Evolutionary conservation across 2,329 filamentous ascomycete genomes (phyloP).

Genomic region (Hypomyces perniciosus): DNA sequence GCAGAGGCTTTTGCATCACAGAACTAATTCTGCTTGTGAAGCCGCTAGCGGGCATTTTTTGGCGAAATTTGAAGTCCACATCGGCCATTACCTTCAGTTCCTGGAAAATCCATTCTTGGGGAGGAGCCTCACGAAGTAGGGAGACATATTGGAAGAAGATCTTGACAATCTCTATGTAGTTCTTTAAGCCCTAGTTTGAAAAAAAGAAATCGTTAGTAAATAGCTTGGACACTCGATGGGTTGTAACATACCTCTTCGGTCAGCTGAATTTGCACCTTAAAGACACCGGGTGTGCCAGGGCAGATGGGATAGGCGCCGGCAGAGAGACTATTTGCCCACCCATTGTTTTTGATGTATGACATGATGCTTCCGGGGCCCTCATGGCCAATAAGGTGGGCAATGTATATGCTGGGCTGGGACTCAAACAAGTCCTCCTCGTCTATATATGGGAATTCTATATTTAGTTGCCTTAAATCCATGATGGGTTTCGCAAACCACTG

Average conservation of each 20-base stretch:
- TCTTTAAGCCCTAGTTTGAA: constrained; percentile 53
- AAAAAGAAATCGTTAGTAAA: constrained; percentile 6
- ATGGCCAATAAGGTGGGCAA: constrained; percentile 84
- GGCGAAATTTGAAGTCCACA: constrained; percentile 90
- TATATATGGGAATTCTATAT: constrained; percentile 78
- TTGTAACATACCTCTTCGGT: constrained; percentile 63
- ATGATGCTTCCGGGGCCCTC: constrained; percentile 90
- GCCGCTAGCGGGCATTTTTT: constrained; percentile 82
- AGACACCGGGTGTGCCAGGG: constrained; percentile 69
- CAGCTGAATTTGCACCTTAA: constrained; percentile 71
- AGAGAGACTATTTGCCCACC: constrained; percentile 79
- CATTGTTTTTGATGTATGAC: constrained; percentile 81
- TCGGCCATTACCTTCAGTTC: constrained; percentile 88
- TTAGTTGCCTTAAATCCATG: constrained; percentile 76
- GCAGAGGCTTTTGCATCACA: constrained; percentile 86
- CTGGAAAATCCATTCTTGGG: constrained; percentile 88
- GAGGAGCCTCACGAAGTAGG: constrained; percentile 71
- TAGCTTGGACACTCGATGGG: neutral
- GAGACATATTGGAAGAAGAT: constrained; percentile 88
- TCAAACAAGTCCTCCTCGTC: constrained; percentile 78
- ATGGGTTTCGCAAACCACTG: constrained; percentile 87
- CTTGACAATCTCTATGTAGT: constrained; percentile 78
- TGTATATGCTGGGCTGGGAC: constrained; percentile 76
- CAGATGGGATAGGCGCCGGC: constrained; percentile 72
- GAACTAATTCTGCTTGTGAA: constrained; percentile 82